Percentiles rank a stretch among this genome's conserved stretches.
These are phyloP conservation scores for Aspergillus bridgeri DNA, from an alignment of 495 filamentous ascomycete genomes.

Conservation along the genomic window DNA sequence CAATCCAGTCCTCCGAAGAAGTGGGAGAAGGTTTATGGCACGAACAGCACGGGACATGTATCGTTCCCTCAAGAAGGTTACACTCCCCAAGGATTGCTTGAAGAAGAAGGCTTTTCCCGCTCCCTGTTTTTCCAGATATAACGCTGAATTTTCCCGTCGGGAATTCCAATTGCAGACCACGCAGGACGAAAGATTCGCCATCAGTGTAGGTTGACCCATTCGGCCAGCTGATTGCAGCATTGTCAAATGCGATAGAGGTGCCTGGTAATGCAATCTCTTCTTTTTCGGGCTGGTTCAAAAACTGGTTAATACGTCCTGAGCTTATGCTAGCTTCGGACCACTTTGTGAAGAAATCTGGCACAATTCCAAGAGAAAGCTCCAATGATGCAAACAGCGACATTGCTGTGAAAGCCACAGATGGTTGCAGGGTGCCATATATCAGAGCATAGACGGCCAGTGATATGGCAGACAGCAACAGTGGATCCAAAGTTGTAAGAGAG, in stretches of 20 bases:
- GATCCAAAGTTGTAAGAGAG: slow-evolving; percentile 70
- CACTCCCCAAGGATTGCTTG: no score
- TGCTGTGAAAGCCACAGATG: slow-evolving; percentile 79
- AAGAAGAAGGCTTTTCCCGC: no score
- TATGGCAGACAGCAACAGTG: slow-evolving; percentile 67
- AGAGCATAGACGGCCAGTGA: slow-evolving; percentile 66
- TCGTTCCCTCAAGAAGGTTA: no score
- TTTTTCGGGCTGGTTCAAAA: slow-evolving; percentile 68
- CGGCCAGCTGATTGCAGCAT: slow-evolving; percentile 76
- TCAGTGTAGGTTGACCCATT: no score
- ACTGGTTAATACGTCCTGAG: slow-evolving; percentile 68
- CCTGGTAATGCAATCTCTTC: slow-evolving; percentile 50
- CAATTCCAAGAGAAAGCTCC: slow-evolving; percentile 63
- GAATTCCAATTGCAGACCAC: no score
- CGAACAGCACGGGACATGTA: no score
- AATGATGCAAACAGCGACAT: slow-evolving; percentile 69
- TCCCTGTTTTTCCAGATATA: no score
- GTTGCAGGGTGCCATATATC: slow-evolving; percentile 56
- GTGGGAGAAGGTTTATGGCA: no score
- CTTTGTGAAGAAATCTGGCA: slow-evolving; percentile 72
- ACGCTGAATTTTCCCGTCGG: no score
- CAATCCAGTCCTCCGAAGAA: no score
- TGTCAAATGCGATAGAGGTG: slow-evolving; percentile 57
- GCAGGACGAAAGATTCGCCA: no score
- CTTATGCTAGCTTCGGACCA: slow-evolving; percentile 68